Evolutionary conservation across 805 yeast species (phyloP).

Genomic region (Kodamaea hsintzibuensis): DNA sequence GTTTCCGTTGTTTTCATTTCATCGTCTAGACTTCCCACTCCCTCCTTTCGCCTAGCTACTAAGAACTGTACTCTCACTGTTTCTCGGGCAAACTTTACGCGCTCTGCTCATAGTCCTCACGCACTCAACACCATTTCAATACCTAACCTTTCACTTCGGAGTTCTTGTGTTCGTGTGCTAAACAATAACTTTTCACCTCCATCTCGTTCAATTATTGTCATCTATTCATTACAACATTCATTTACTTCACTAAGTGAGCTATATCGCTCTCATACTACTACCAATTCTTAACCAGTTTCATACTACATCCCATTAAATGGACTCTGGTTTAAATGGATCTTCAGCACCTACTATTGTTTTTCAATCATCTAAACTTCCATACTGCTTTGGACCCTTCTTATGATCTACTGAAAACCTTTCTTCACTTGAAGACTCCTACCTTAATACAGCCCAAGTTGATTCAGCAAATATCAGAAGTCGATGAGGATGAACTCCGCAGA

Average conservation of each 20-base stretch:
- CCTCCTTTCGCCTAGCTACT: no score
- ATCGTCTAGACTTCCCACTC: no score
- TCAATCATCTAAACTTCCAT: conserved; percentile 23
- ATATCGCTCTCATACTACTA: background rate
- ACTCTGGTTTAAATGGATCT: background rate
- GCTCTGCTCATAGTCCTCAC: background rate
- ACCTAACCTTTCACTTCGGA: background rate
- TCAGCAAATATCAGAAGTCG: background rate
- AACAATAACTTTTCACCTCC: background rate
- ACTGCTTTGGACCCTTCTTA: conserved; percentile 18
- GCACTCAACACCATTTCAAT: no score
- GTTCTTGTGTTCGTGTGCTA: background rate
- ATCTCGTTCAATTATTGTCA: background rate
- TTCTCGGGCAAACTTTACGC: no score
- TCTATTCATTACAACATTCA: background rate
- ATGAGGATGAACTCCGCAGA: conserved; percentile 8
- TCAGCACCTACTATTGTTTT: background rate
- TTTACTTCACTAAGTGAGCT: no score
- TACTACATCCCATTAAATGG: background rate
- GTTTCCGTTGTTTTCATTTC: no score
- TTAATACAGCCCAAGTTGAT: background rate
- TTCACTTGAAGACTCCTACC: conserved; percentile 11
- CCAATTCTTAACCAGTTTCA: background rate
- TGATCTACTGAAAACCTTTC: conserved; percentile 20
- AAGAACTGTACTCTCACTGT: no score